Evolutionary conservation across 2,329 filamentous ascomycete genomes (phyloP), one percentile per base, ranked within the genome.

Genomic region (Fusarium burgessii): DNA sequence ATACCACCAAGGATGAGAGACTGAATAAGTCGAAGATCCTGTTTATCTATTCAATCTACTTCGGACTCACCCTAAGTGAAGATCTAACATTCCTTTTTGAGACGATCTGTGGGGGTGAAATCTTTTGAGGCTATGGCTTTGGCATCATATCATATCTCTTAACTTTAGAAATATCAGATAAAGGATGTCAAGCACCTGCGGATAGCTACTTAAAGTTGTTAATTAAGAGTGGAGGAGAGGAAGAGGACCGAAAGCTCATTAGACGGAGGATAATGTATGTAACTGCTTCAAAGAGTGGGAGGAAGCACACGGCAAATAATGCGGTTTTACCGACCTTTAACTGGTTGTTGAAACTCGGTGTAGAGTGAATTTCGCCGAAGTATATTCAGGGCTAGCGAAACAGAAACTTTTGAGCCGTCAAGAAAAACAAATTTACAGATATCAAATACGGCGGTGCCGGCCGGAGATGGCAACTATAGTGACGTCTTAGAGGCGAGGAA

Each of bases 1-100:
- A 72, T 72, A 70, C 45, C 66, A 58, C 54, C 38, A 72, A 56
- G 46, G 23, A n/a, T 46, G 40, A 49, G 50, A 52, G 57, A 50
- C 65, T 58, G 47, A 20, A 40, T 6, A 52, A 45, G 46, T 51
- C 51, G 25, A 69, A 58, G 51, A 52, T 66, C 55, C 47, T 58
- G 35, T 51, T 69, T 35, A 58, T 52, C 41, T 65, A 49, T 25
- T 25, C 35, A 8, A 42, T n/a, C 13, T 25, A 33, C 49, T 43
- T 32, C 33, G 23, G 29, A 42, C 29, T 35, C 8, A 27, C 25
- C 11, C 29, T 23, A 27, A 23, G 13, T 58, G 27, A 42, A 52
- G 38, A 54, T 40, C 23, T 18, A 23, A 47, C 18, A 33, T 38
- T 20, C 27, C 27, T n/a, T 23, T 32, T 23, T 36, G 15, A 32